Evolutionary conservation across 1,284 basidiomycete genomes (phyloP).

Genomic region (Sparassis latifolia): DNA sequence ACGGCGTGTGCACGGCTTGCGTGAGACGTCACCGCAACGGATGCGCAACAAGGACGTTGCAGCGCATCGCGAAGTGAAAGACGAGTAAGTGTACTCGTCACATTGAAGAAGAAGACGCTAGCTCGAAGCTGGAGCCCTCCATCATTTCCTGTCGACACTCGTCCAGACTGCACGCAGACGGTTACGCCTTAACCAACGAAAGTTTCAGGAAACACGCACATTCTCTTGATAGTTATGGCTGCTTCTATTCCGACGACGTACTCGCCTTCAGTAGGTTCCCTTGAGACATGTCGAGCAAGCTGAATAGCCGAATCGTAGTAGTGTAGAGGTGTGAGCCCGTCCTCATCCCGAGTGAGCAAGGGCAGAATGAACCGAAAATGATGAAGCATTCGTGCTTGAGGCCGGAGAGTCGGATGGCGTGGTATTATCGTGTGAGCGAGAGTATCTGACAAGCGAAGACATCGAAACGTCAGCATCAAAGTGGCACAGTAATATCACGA

Average conservation of each 20-base stretch:
- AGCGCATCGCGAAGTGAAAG: no score
- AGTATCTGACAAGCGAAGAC: constrained; percentile 35
- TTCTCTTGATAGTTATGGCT: constrained; percentile 53
- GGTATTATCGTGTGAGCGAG: constrained; percentile 61
- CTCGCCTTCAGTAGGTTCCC: constrained; percentile 66
- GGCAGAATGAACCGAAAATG: constrained; percentile 70
- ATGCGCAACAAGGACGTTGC: no score
- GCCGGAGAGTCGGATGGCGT: constrained; percentile 51
- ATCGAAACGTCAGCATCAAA: background rate
- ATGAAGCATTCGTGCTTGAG: constrained; percentile 64
- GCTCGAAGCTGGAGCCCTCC: constrained; percentile 42
- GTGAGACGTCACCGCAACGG: no score
- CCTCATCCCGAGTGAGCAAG: constrained; percentile 53
- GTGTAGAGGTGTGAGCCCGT: constrained; percentile 58
- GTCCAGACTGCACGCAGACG: constrained; percentile 36
- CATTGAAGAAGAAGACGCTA: no score
- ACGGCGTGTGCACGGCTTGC: no score
- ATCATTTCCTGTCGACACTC: constrained; percentile 59
- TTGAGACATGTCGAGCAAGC: constrained; percentile 57
- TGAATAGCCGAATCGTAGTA: constrained; percentile 76
- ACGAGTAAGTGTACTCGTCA: no score
- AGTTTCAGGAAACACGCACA: constrained; percentile 28
- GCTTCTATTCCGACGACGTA: constrained; percentile 62
- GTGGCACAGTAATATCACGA: constrained; percentile 3
- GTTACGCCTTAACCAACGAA: background rate